Evolutionary conservation across 2,329 filamentous ascomycete genomes (phyloP), one percentile per base, ranked within the genome.

Genomic region (Macrophomina tecta): DNA sequence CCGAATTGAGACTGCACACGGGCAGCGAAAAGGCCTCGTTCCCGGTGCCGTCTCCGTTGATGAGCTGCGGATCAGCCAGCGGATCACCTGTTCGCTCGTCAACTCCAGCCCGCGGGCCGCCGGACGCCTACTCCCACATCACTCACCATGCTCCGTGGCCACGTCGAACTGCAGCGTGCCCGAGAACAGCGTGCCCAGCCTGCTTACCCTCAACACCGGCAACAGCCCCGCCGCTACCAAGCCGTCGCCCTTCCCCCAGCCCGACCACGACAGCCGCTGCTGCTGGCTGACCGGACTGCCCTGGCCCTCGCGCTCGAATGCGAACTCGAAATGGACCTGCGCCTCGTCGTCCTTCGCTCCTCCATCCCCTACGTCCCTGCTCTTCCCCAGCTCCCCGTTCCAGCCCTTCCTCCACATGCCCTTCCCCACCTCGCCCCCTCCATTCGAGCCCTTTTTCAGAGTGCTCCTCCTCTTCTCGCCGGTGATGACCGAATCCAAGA

Each of bases 101-200:
- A 49, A 34, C 32, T 53, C 23, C 52, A 28, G n/a, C 16, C 23
- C 51, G 42, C 18, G 12, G 8, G 11, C 12, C 28, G 34, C 14
- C 32, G 42, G 11, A 8, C 18, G 12, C n/a, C 11, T 12, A 5
- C 18, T 48, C 4, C 32, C 40, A 46, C 14, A 5, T 12, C 18
- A 56, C 58, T 38, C 23, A 67, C 65, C 58, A 34, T 64, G 46
- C 32, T 67, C 66, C 4, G 49, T 61, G 5, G 66, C 49, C 23
- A 67, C 52, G 16, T 58, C 32, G 28, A 67, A 64, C 40, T 49
- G 40, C 52, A 67, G 42, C 5, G 58, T 64, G 7, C 66, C 60
- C 5, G 49, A 30, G n/a, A 67, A 67, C 8, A 67, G 18, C 23
- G 62, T 67, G 1, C 51, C 58, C 14, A 46, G 38, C 34, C 42